phyloP scores from a whole-genome alignment of 345 rosid genomes.

The Garcia nutans region DNA sequence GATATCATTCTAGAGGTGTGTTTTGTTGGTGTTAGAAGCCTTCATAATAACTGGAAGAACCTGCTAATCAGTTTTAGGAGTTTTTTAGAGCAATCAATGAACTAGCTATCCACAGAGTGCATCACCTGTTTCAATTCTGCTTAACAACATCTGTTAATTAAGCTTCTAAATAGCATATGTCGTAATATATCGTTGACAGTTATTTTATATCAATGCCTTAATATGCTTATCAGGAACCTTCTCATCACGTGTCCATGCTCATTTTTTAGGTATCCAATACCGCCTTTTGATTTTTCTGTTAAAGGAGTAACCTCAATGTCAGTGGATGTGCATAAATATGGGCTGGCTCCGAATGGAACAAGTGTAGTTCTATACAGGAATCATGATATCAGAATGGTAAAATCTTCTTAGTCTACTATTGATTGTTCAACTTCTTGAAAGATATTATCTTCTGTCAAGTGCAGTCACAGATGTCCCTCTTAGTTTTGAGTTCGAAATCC shows the following conservation, averaged over 20 bases:
- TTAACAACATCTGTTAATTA: background rate
- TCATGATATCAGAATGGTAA: slow-evolving; percentile 94
- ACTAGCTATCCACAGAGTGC: background rate
- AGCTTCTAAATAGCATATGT: no score
- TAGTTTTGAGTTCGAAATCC: background rate
- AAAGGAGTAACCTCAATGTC: slow-evolving; percentile 89
- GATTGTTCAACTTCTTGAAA: background rate
- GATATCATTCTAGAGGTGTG: background rate
- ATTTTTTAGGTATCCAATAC: slow-evolving; percentile 65
- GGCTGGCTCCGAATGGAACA: slow-evolving; percentile 96
- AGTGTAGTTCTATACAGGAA: slow-evolving; percentile 88
- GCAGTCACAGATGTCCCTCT: background rate
- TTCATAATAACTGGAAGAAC: background rate
- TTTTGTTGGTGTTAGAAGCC: background rate
- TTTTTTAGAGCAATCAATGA: background rate
- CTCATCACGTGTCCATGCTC: background rate
- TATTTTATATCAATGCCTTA: background rate
- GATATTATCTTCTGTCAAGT: background rate
- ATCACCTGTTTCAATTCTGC: background rate
- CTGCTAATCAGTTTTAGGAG: background rate
- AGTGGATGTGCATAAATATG: slow-evolving; percentile 91
- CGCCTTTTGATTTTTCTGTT: slow-evolving; percentile 84
- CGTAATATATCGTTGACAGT: background rate
- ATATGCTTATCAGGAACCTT: background rate
- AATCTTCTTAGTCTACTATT: background rate